Conservation (phyloP, 1,284 basidiomycete genomes). For the Puccinia coronata region DNA sequence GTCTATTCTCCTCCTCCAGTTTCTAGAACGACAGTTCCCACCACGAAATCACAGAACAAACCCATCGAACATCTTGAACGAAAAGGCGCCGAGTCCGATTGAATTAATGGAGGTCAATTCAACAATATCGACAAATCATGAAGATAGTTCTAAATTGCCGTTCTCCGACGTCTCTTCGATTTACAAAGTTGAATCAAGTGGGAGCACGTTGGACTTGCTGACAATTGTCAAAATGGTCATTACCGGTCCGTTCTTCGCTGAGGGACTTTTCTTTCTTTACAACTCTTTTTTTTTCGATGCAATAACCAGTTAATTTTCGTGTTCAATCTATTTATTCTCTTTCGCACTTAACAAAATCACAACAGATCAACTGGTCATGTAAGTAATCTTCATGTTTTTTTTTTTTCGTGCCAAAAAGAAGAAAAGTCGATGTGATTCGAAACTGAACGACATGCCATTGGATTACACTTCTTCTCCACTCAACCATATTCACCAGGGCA, state of each 20-base stretch:
- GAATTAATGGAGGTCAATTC: slow-evolving; percentile 30
- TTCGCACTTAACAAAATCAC: not conserved
- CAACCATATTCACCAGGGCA: slow-evolving; percentile 10
- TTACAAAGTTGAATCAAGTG: slow-evolving; percentile 4
- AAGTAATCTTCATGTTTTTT: not conserved
- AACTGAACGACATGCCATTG: not conserved
- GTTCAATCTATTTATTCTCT: not conserved
- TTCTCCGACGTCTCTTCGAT: not conserved
- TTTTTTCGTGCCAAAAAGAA: not conserved
- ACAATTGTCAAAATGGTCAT: slow-evolving; percentile 44
- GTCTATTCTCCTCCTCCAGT: not conserved
- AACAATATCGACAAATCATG: slow-evolving; percentile 8
- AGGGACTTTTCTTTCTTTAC: not conserved
- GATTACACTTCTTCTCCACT: not conserved
- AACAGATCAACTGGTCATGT: slow-evolving; percentile 39
- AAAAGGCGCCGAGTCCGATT: slow-evolving; percentile 15
- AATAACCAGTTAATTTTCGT: not conserved
- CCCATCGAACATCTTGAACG: not conserved
- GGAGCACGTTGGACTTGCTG: slow-evolving; percentile 8
- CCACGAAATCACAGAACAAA: not conserved
- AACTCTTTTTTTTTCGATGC: not conserved
- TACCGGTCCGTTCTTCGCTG: slow-evolving; percentile 28
- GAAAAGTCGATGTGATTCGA: not conserved
- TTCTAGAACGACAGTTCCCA: slow-evolving; percentile 31
- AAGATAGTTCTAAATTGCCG: slow-evolving; percentile 20